Evolutionary conservation across 2,329 filamentous ascomycete species (phyloP).

Genomic region (Blumeria graminis): DNA sequence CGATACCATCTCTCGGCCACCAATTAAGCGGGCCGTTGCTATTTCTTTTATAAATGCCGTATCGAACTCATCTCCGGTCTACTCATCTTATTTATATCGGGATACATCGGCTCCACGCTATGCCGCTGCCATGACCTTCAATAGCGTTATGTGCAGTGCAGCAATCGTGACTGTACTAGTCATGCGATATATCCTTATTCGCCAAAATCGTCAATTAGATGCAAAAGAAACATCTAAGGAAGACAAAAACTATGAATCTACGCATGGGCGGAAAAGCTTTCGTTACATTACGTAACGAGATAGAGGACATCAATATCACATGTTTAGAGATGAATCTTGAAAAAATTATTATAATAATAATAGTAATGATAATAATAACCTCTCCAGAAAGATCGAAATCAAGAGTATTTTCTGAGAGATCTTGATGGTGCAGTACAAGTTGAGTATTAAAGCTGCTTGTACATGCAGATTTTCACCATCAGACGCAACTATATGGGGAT

Average conservation of each 20-base stretch:
- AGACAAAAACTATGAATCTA: background rate
- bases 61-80: constrained; percentile 45
- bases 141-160: constrained; percentile 38
- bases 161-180: constrained; percentile 38
- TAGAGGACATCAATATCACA: background rate
- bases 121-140: constrained; percentile 34
- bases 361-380: too few species aligned
- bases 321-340: too few species aligned
- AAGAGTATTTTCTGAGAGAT: too few species aligned
- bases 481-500: too few species aligned
- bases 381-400: too few species aligned
- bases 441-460: too few species aligned
- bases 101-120: constrained; percentile 16
- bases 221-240: constrained; percentile 9
- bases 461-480: too few species aligned
- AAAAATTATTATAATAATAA: too few species aligned
- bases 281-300: background rate
- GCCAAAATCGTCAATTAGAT: constrained; percentile 46
- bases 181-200: constrained; percentile 35
- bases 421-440: too few species aligned
- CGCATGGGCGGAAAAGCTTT: background rate
- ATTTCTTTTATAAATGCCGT: constrained; percentile 56
- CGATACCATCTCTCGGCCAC: constrained; percentile 50
- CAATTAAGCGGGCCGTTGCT: constrained; percentile 35
- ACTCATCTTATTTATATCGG: constrained; percentile 43